Conservation (phyloP, 2,329 filamentous ascomycete genomes). For the Acephala macrosclerotiorum region DNA sequence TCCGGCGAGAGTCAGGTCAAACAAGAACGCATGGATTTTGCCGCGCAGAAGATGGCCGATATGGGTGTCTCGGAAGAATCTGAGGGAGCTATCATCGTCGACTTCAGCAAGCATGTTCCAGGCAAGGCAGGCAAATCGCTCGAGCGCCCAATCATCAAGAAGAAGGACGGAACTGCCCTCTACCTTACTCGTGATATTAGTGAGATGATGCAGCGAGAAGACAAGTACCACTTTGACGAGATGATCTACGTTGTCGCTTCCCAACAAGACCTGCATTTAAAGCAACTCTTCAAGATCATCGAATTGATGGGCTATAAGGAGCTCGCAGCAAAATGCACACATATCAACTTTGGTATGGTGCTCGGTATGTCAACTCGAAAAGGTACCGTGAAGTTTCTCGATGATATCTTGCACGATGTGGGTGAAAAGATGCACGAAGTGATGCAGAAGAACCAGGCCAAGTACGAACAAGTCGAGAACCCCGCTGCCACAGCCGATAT, state of each 20-base stretch:
- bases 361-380: conserved; percentile 75
- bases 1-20: conserved; percentile 78
- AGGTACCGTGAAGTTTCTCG: conserved; percentile 77
- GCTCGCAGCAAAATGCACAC: conserved; percentile 71
- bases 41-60: conserved; percentile 67
- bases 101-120: conserved; percentile 72
- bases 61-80: conserved; percentile 72
- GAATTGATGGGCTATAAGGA: conserved; percentile 75
- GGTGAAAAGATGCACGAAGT: conserved; percentile 97
- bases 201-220: conserved; percentile 71
- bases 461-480: conserved; percentile 89
- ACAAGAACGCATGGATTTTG: conserved; percentile 69
- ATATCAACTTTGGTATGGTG: conserved; percentile 79
- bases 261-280: conserved; percentile 75
- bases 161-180: conserved; percentile 77
- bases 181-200: conserved; percentile 83
- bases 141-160: conserved; percentile 74
- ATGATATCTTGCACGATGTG: conserved; percentile 78
- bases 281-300: conserved; percentile 79
- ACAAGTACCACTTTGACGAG: conserved; percentile 73
- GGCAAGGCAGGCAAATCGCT: conserved; percentile 74
- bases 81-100: conserved; percentile 75
- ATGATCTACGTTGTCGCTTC: conserved; percentile 83
- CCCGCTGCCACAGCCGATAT: conserved; percentile 84
- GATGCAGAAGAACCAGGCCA: conserved; percentile 88